phyloP scores from a whole-genome alignment of 805 yeast species.

The Kurtzmaniella cleridarum region DNA sequence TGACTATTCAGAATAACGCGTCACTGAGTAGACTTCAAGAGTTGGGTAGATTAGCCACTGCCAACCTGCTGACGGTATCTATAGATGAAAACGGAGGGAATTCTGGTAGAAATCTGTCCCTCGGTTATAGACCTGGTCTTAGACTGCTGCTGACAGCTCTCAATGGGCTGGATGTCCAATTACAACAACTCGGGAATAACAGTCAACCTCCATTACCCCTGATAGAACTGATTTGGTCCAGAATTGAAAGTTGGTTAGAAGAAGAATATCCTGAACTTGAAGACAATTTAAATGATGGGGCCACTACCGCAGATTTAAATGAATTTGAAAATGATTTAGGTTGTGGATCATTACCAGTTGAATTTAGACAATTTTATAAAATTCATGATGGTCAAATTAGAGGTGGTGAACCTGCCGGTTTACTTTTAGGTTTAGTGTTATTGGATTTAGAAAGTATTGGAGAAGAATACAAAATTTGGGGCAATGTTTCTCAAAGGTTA shows the following conservation, averaged over 20 bases:
- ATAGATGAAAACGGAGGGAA: conserved; percentile 13
- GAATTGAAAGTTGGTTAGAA: conserved; percentile 38
- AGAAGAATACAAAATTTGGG: conserved; percentile 39
- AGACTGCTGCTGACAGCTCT: conserved; percentile 37
- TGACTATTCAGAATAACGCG: conserved; percentile 11
- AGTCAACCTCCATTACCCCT: conserved; percentile 49
- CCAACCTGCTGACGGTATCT: conserved; percentile 23
- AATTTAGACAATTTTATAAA: conserved; percentile 40
- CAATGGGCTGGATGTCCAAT: conserved; percentile 36
- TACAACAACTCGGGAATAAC: conserved; percentile 38
- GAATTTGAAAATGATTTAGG: conserved; percentile 42
- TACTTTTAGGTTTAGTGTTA: conserved; percentile 37
- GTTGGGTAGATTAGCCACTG: conserved; percentile 20
- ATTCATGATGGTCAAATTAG: conserved; percentile 42
- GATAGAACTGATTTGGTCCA: conserved; percentile 38
- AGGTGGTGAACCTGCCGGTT: conserved; percentile 42
- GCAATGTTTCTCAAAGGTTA: conserved; percentile 34
- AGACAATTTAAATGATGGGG: conserved; percentile 39
- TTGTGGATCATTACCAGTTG: conserved; percentile 37
- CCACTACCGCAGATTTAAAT: conserved; percentile 40
- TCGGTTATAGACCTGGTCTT: conserved; percentile 38
- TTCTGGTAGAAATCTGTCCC: conserved; percentile 12
- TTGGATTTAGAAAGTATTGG: conserved; percentile 38
- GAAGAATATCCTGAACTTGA: conserved; percentile 43
- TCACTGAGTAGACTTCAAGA: conserved; percentile 30